A percentile compares a stretch with the other conserved stretches of the same genome.
Conservation (phyloP, 192 early-diverging fungal species). For the Geranomyces variabilis region DNA sequence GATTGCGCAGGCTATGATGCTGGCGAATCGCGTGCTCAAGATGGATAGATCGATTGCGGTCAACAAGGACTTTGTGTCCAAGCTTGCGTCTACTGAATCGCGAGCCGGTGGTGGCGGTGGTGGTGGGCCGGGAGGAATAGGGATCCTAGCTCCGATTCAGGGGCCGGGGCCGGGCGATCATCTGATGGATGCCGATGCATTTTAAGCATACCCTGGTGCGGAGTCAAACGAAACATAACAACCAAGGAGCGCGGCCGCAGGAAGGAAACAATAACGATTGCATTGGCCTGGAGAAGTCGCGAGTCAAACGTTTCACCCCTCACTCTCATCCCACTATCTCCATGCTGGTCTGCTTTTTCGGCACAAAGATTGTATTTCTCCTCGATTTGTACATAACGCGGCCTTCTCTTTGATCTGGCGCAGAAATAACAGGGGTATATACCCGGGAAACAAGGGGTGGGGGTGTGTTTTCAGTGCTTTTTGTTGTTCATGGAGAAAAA, state of each 20-base stretch:
- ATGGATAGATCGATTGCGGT: slow-evolving; percentile 50
- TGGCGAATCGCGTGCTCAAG: slow-evolving; percentile 41
- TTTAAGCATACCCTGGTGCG: too few relatives aligned
- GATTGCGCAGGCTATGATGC: slow-evolving; percentile 38
- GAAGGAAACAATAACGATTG: too few relatives aligned
- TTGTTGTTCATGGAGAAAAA: neutral
- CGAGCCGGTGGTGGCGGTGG: slow-evolving; percentile 9
- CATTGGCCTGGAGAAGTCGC: too few relatives aligned
- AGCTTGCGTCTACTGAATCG: slow-evolving; percentile 17
- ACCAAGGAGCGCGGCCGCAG: too few relatives aligned
- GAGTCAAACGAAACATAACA: too few relatives aligned
- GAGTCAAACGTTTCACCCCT: too few relatives aligned
- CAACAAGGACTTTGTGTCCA: slow-evolving; percentile 54
- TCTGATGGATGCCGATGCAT: neutral
- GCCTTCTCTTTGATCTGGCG: too few relatives aligned
- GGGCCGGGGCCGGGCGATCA: neutral
- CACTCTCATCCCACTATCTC: too few relatives aligned
- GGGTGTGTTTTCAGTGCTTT: neutral
- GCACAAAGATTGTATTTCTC: neutral
- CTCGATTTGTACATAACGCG: too few relatives aligned
- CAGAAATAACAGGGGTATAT: too few relatives aligned
- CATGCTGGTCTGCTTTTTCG: neutral
- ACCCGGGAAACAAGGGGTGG: too few relatives aligned
- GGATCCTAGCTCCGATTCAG: neutral
- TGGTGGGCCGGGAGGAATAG: too few relatives aligned